Conservation (phyloP, 441 rosid species). For the Metrosideros polymorpha region DNA sequence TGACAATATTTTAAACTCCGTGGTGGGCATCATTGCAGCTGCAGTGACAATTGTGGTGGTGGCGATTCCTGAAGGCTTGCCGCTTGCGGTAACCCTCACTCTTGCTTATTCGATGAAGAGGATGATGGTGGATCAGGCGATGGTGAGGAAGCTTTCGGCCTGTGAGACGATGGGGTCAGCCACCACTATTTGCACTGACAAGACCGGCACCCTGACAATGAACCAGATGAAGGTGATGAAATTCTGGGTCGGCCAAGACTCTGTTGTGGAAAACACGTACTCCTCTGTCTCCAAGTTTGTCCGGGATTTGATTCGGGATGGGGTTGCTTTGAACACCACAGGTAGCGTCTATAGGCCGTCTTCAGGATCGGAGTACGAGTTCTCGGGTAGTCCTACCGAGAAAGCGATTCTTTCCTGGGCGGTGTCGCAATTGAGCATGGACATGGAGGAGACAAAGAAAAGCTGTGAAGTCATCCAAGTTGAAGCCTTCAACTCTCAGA, state of each 20-base stretch:
- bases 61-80: neutral
- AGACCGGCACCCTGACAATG: neutral
- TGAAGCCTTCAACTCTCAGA: neutral
- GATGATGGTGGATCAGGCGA: neutral
- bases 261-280: neutral
- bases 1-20: neutral
- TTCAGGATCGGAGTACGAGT: neutral
- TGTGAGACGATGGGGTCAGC: neutral
- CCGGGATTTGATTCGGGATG: neutral
- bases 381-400: neutral
- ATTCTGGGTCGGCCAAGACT: neutral
- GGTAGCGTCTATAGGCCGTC: neutral
- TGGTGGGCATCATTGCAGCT: neutral
- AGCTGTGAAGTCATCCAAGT: neutral
- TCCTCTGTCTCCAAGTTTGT: neutral
- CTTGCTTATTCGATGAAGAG: neutral
- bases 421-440: neutral
- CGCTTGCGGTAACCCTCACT: neutral
- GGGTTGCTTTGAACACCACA: neutral
- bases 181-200: neutral
- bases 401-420: neutral
- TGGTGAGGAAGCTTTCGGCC: neutral
- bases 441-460: neutral
- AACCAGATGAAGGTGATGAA: neutral
- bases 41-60: neutral